Evolutionary conservation across 306 rosid genomes (phyloP).

Genomic region (Lathyrus sativus): DNA sequence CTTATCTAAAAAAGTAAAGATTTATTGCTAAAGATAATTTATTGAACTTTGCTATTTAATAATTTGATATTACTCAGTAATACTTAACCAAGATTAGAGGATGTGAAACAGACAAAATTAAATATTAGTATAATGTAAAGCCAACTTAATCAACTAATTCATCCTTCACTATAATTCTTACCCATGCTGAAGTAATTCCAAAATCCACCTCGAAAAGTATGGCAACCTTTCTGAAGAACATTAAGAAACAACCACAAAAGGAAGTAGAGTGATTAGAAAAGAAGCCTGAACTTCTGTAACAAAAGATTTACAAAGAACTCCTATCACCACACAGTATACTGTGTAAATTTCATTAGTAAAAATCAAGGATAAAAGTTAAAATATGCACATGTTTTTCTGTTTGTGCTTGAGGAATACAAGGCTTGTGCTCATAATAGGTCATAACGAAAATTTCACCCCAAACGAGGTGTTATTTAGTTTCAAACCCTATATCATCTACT

Average conservation of each 20-base stretch:
- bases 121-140: conserved; percentile 7
- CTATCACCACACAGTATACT: background rate
- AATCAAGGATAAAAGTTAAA: conserved; percentile 25
- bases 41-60: conserved; percentile 12
- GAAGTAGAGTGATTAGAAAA: conserved; percentile 32
- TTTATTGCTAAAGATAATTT: conserved; percentile 21
- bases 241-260: conserved; percentile 34
- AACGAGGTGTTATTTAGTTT: conserved; percentile 3
- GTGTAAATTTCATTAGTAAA: conserved; percentile 16
- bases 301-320: conserved; percentile 13
- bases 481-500: conserved; percentile 26
- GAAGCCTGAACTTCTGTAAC: conserved; percentile 32
- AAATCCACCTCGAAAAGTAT: conserved; percentile 97
- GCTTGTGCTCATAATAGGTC: conserved; percentile 9
- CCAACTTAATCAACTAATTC: conserved; percentile 26
- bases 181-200: conserved; percentile 99
- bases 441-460: conserved; percentile 8
- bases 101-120: conserved; percentile 12
- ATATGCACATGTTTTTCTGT: conserved; percentile 1
- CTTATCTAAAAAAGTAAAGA: background rate
- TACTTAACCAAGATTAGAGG: conserved; percentile 10
- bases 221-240: conserved; percentile 77
- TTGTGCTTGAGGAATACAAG: conserved; percentile 17
- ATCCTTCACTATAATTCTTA: conserved; percentile 40
- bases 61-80: background rate